Percentiles rank a stretch among this genome's conserved stretches.
phyloP scores from a whole-genome alignment of 1,284 basidiomycete species.

The Chondrostereum purpureum region DNA sequence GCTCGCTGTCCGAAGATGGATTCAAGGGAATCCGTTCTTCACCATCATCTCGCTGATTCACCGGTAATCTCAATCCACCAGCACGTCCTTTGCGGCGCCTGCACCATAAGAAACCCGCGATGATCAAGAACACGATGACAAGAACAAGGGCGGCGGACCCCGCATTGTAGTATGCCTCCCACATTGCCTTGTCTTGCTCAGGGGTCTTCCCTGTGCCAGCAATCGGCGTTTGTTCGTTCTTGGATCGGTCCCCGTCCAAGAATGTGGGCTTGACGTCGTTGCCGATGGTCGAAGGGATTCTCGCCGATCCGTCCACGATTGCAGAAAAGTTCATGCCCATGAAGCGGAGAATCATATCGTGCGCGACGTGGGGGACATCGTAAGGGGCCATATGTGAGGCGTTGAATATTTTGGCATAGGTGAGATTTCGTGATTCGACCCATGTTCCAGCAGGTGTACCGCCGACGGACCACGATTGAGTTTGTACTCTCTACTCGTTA shows the following conservation, averaged over 20 bases:
- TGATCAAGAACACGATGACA: constrained; percentile 61
- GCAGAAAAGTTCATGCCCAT: constrained; percentile 84
- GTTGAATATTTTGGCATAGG: constrained; percentile 89
- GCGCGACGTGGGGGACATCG: constrained; percentile 82
- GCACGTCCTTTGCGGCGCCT: constrained; percentile 47
- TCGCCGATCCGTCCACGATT: constrained; percentile 68
- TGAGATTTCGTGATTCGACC: constrained; percentile 83
- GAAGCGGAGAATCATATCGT: constrained; percentile 98
- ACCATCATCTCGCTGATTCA: constrained; percentile 12
- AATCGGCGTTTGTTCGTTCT: constrained; percentile 26
- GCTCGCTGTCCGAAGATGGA: constrained; percentile 16
- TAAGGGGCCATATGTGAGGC: constrained; percentile 94
- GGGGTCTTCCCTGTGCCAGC: constrained; percentile 47
- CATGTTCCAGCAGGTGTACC: constrained; percentile 81
- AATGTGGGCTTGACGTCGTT: constrained; percentile 56
- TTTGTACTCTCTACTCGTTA: constrained; percentile 56
- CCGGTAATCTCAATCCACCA: constrained; percentile 31
- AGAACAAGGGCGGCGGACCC: constrained; percentile 83
- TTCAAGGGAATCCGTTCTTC: constrained; percentile 45
- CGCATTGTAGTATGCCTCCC: constrained; percentile 83
- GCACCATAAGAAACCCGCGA: constrained; percentile 73
- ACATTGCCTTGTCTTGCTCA: constrained; percentile 69
- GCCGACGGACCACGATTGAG: constrained; percentile 77
- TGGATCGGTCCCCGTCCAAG: constrained; percentile 21
- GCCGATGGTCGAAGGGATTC: constrained; percentile 74